Evolutionary conservation across 768 basidiomycete genomes (phyloP), one percentile per base, ranked within the genome.

Genomic region (Tylopilus vinaceipallidus): DNA sequence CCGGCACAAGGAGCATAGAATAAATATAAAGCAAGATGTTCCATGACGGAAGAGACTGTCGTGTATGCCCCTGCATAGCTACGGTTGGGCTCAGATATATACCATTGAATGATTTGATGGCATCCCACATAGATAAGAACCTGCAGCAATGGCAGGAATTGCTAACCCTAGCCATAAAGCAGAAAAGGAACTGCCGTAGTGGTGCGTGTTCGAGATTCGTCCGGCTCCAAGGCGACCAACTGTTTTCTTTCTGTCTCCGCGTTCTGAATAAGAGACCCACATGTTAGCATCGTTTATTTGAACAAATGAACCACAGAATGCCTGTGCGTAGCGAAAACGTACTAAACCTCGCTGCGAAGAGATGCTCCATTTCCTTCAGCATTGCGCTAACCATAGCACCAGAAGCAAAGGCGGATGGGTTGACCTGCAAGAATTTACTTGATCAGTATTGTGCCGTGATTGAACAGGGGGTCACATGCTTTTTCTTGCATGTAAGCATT

Each of bases 401-500:
- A 1, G 83, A 82, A 0, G 83, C 79, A 54, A 97, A 86, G 10
- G 81, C 71, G 45, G 84, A 78, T 34, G 77, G 76, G 17, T 88
- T 82, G 13, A 91, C 80, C 84, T 88, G 8, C 29, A 27, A 1
- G n/a, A n/a, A n/a, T n/a, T n/a, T n/a, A 35, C 27, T n/a, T n/a
- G n/a, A n/a, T 6, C 7, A 27, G 11, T 12, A 8, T 3, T 32
- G 40, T n/a, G n/a, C n/a, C n/a, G n/a, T n/a, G n/a, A n/a, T 20
- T 13, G 5, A 13, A 32, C 27, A 10, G 6, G 16, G 6, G 2
- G 16, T 19, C 24, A 24, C 54, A 3, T 56, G 86, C 89, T 69
- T 83, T 86, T 63, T 93, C 88, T n/a, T 75, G 70, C 75, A 88
- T 93, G 62, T 94, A 97, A 36, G 85, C 78, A 17, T 84, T 75